Conservation (phyloP, 805 yeast species). For the Torulaspora franciscae region DNA sequence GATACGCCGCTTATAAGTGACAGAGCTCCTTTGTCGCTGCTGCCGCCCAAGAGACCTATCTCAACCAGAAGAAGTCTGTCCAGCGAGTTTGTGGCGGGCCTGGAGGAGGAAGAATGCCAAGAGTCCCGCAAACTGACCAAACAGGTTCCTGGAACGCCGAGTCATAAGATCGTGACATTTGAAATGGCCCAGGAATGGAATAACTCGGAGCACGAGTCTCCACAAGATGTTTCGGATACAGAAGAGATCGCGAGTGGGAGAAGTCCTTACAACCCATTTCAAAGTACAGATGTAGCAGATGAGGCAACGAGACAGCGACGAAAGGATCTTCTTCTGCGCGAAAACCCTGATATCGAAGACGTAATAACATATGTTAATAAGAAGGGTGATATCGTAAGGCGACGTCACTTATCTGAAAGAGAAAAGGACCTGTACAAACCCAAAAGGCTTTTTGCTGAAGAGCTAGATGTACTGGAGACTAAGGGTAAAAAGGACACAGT, state of each 20-base stretch:
- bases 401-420: constrained; percentile 21
- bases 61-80: constrained; percentile 15
- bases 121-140: constrained; percentile 17
- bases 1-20: constrained; percentile 1
- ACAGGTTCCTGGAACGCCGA: constrained; percentile 36
- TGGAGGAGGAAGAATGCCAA: constrained; percentile 16
- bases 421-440: constrained; percentile 29
- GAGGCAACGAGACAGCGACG: constrained; percentile 16
- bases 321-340: constrained; percentile 15
- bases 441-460: constrained; percentile 25
- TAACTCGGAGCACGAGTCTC: constrained; percentile 24
- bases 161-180: constrained; percentile 33
- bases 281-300: constrained; percentile 9
- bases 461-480: constrained; percentile 13
- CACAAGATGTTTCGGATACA: constrained; percentile 10
- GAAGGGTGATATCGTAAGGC: constrained; percentile 31
- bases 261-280: constrained; percentile 16
- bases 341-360: constrained; percentile 22
- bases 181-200: constrained; percentile 36
- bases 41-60: constrained; percentile 23
- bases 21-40: constrained; percentile 12
- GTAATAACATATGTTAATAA: constrained; percentile 33
- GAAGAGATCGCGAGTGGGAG: constrained; percentile 2
- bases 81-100: constrained; percentile 1
- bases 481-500: background rate